Conservation (phyloP, 2,329 filamentous ascomycete genomes). For the Fusarium goolgardi region DNA sequence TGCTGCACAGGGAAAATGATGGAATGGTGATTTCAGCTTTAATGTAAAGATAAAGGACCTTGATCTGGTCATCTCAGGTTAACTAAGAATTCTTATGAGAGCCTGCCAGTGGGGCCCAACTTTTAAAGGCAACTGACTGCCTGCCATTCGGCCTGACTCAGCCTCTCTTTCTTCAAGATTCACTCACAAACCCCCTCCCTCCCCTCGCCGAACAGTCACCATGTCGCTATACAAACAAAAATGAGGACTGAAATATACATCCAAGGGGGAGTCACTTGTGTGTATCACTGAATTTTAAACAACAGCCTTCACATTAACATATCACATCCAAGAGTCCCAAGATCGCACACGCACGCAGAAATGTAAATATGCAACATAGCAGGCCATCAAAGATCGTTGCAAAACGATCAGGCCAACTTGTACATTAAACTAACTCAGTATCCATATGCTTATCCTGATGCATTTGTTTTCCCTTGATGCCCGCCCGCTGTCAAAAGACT, state of each 20-base stretch:
- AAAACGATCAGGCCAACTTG: constrained; percentile 39
- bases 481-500: constrained; percentile 16
- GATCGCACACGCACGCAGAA: background rate
- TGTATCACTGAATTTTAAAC: background rate
- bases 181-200: background rate
- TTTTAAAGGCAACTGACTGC: background rate
- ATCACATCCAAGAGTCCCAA: background rate
- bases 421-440: constrained; percentile 46
- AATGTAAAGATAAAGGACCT: constrained; percentile 17
- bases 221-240: background rate
- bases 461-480: constrained; percentile 17
- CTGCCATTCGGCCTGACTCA: constrained; percentile 44
- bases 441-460: constrained; percentile 39
- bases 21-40: background rate
- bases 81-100: constrained; percentile 12
- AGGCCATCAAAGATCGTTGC: constrained; percentile 31
- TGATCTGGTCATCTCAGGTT: background rate
- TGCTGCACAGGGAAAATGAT: background rate
- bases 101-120: constrained; percentile 4
- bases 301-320: background rate
- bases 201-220: background rate
- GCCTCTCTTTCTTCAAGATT: constrained; percentile 12
- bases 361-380: constrained; percentile 14
- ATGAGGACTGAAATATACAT: no score
- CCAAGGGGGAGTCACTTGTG: background rate